These are phyloP conservation scores for Penicillium samsonianum DNA, from an alignment of 495 filamentous ascomycete species.

Conservation along the genomic window DNA sequence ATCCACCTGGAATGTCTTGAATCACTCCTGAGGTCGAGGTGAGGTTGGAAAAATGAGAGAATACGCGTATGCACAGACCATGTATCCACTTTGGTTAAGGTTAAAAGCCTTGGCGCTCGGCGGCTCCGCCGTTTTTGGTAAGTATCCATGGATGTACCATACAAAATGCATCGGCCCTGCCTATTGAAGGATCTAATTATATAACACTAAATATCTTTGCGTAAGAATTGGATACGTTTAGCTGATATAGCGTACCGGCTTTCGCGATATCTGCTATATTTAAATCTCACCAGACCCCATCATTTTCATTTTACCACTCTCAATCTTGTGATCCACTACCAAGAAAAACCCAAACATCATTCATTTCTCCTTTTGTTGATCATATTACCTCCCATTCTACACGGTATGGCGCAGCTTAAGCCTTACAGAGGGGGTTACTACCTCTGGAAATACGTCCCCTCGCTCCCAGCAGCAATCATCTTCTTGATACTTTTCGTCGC, in stretches of 20 bases:
- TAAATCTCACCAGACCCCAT: neutral
- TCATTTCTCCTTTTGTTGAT: neutral
- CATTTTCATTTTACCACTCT: neutral
- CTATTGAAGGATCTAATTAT: neutral
- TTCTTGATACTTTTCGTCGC: slow-evolving; percentile 51
- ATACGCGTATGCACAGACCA: slow-evolving; percentile 23
- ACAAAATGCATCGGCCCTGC: neutral
- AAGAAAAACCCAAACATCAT: neutral
- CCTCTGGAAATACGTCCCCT: slow-evolving; percentile 38
- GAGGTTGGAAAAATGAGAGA: neutral
- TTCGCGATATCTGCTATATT: neutral
- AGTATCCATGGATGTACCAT: neutral
- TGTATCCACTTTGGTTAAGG: neutral
- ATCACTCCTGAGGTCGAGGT: neutral
- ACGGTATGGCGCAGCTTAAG: neutral
- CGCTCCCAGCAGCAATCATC: slow-evolving; percentile 46
- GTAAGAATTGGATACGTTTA: neutral
- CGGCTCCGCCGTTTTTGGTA: neutral
- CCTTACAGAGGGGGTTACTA: neutral
- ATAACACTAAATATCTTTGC: neutral
- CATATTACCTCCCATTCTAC: too few species aligned
- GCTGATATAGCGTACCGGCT: neutral
- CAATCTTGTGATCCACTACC: neutral
- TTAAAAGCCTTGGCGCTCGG: neutral
- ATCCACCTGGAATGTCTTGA: neutral